phyloP scores from a whole-genome alignment of 305 asterid genomes.

The Solanum hybrid region DNA sequence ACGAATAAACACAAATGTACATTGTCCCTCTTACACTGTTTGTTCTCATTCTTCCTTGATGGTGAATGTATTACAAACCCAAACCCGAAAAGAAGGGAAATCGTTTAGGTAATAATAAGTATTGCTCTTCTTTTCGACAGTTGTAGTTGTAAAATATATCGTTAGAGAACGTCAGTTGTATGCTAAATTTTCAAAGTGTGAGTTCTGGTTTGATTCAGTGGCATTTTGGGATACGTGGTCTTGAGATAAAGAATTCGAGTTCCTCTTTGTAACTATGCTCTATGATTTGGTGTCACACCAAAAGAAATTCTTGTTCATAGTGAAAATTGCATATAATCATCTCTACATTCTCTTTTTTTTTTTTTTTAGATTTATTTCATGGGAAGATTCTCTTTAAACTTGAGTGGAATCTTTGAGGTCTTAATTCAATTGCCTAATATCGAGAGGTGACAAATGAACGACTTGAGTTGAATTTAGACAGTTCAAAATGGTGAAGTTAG shows the following conservation, averaged over 20 bases:
- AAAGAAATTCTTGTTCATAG: background rate
- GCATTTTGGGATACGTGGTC: background rate
- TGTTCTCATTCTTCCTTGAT: background rate
- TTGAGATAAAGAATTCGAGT: background rate
- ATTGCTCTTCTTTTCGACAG: background rate
- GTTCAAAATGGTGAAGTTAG: background rate
- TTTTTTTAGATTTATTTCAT: background rate
- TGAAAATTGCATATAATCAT: background rate
- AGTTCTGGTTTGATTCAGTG: background rate
- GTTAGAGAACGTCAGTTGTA: background rate
- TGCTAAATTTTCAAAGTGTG: background rate
- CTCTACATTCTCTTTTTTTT: background rate
- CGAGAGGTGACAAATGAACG: background rate
- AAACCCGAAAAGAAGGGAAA: background rate
- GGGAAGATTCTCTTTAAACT: background rate
- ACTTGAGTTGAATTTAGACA: background rate
- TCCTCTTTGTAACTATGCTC: background rate
- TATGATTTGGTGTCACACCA: background rate
- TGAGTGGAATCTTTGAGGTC: background rate
- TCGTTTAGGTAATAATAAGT: background rate
- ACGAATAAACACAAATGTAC: background rate
- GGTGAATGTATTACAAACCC: background rate
- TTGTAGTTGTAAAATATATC: background rate
- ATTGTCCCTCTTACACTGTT: background rate
- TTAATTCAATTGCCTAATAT: background rate